Evolutionary conservation across 129 eudicot genomes (phyloP).

Genomic region (Tagetes patula): DNA sequence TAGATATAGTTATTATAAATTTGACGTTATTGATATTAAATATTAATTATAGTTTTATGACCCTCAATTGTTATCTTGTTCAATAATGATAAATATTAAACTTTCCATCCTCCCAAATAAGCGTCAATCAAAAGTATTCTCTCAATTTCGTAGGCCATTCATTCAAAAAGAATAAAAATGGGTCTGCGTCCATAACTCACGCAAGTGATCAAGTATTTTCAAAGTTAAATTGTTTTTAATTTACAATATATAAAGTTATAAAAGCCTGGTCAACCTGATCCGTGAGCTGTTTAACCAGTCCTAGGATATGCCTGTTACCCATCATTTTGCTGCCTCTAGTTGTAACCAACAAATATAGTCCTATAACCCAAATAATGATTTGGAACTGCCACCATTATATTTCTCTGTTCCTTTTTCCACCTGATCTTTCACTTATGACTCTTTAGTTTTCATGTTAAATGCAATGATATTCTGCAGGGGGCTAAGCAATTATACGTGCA

Average conservation of each 20-base stretch:
- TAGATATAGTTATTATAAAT: no score
- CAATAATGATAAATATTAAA: no score
- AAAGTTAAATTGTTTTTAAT: no score
- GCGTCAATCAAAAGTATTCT: background rate
- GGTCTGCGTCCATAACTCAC: background rate
- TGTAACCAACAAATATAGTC: background rate
- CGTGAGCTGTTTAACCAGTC: background rate
- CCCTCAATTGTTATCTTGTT: background rate
- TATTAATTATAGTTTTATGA: no score
- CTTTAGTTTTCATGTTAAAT: constrained; percentile 17
- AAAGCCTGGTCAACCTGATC: background rate
- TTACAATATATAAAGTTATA: background rate
- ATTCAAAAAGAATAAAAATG: background rate
- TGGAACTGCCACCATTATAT: background rate
- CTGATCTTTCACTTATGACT: constrained; percentile 8
- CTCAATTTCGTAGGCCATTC: background rate
- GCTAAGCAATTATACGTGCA: constrained; percentile 72
- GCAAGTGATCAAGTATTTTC: no score
- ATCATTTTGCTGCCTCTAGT: background rate
- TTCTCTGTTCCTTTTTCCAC: background rate
- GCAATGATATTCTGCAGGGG: constrained; percentile 55
- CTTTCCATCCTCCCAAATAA: background rate
- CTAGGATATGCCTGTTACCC: background rate
- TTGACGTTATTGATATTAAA: no score
- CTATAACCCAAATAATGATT: background rate